Evolutionary conservation across 23 red algal species (phyloP).

Genomic region (Cyanidiococcus yangmingshanensis): DNA sequence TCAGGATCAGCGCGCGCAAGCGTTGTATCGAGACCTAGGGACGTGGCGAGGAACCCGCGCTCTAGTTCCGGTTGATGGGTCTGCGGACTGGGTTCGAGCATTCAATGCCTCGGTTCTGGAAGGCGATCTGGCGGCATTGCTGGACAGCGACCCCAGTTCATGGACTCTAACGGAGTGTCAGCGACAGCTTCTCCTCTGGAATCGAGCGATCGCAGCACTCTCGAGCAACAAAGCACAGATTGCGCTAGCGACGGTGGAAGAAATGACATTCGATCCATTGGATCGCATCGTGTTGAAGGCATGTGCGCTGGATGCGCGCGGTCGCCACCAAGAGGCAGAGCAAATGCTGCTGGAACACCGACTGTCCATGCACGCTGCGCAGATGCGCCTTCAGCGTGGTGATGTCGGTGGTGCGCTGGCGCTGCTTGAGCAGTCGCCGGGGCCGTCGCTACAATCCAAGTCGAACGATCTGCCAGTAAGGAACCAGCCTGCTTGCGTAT

Average conservation of each 20-base stretch:
- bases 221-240: neutral
- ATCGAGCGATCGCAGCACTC: constrained; percentile 1
- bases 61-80: neutral
- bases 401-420: neutral
- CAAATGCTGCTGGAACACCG: neutral
- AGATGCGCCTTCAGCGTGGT: neutral
- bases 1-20: neutral
- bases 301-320: neutral
- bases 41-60: neutral
- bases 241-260: neutral
- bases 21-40: neutral
- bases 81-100: neutral
- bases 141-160: neutral
- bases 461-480: neutral
- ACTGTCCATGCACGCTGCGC: neutral
- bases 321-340: neutral
- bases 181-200: neutral
- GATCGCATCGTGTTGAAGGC: neutral
- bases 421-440: neutral
- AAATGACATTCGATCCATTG: neutral
- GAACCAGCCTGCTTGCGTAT: neutral
- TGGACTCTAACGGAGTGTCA: neutral
- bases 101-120: neutral
- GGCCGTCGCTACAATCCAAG: neutral
- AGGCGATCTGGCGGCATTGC: neutral